A percentile compares a stretch with the other conserved stretches of the same genome.
phyloP scores from a whole-genome alignment of 805 yeast species.

The Saccharomyces mikatae region DNA sequence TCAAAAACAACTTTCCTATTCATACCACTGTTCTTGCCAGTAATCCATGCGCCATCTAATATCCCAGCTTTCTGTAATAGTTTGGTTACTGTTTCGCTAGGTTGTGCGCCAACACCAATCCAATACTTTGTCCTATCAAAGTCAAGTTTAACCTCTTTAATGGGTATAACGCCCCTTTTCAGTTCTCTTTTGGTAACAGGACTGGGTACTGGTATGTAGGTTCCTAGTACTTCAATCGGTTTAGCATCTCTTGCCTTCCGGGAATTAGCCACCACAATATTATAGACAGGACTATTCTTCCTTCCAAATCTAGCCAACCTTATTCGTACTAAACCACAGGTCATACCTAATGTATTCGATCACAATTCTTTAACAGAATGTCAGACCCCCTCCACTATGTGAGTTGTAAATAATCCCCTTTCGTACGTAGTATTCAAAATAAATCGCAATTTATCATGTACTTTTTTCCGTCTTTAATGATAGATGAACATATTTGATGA shows the following conservation, averaged over 20 bases:
- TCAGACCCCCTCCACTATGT: background rate
- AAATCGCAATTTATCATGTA: background rate
- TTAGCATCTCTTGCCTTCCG: conserved; percentile 72
- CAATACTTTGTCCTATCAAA: conserved; percentile 88
- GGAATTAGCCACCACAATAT: conserved; percentile 79
- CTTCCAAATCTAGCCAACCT: conserved; percentile 92
- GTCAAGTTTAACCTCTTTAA: conserved; percentile 76
- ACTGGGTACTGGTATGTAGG: conserved; percentile 77
- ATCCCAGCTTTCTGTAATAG: conserved; percentile 74
- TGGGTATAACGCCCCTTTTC: conserved; percentile 48
- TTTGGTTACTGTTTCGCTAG: conserved; percentile 71
- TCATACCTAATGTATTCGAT: conserved; percentile 11
- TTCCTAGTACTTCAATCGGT: conserved; percentile 93
- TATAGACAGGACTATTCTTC: conserved; percentile 76
- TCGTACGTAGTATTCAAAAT: background rate
- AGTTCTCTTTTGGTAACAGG: conserved; percentile 49
- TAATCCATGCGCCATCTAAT: conserved; percentile 20
- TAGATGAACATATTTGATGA: background rate
- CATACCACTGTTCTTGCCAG: conserved; percentile 10
- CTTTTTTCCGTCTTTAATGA: background rate
- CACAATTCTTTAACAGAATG: background rate
- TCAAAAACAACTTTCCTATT: conserved; percentile 19
- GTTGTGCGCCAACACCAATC: conserved; percentile 96
- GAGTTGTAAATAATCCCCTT: too few species aligned
- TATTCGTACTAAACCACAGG: conserved; percentile 67